Base-by-base conservation (phyloP, 306 rosid species). In the Prunus fruticosa region DNA sequence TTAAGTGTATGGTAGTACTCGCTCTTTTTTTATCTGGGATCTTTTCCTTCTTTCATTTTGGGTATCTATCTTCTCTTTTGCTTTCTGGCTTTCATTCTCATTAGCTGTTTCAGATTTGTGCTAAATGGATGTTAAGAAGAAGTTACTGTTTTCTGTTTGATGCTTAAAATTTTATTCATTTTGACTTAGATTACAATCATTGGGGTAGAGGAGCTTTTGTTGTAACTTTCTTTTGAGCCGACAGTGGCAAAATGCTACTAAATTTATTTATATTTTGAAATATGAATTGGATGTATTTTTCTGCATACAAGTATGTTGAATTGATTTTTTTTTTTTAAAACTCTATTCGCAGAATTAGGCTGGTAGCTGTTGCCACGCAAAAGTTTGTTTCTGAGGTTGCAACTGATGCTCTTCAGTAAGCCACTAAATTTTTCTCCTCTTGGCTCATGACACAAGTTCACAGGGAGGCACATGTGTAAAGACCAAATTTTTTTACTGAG, bases 311-410 rank as follows among this genome's bases (percentile, higher is more conserved):
- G 34, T 20, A 25, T 18, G 18, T 64, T 82, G 77, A 72, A 62
- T 19, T 41, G 54, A 7, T 6, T 7, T 38, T 38, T 13, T 62
- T 11, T 60, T 69, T 67, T 27, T 72, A 1, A 1, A 25, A 25
- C 3, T 8, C 53, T 25, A 66, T 32, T 84, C 53, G 64, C 91
- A 92, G 96, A 85, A 88, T 89, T 72, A 87, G 97, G 77, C 79
- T 90, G 69, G 96, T 92, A 53, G 97, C 93, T 65, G 93, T 90
- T 77, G 97, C 97, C 69, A 88, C 93, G 8, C 96, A 92, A 85
- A 92, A 90, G 84, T 92, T 92, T 84, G 96, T 92, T 43, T 93
- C 92, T 34, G 97, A 90, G 82, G 92, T 92, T 78, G 96, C 96
- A 19, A 89, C 84, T 22, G 91, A 88, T 78, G 91, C 93, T 57